These are phyloP conservation scores for Sporothrix mexicana DNA, from an alignment of 2,329 filamentous ascomycete species.

Conservation along the genomic window DNA sequence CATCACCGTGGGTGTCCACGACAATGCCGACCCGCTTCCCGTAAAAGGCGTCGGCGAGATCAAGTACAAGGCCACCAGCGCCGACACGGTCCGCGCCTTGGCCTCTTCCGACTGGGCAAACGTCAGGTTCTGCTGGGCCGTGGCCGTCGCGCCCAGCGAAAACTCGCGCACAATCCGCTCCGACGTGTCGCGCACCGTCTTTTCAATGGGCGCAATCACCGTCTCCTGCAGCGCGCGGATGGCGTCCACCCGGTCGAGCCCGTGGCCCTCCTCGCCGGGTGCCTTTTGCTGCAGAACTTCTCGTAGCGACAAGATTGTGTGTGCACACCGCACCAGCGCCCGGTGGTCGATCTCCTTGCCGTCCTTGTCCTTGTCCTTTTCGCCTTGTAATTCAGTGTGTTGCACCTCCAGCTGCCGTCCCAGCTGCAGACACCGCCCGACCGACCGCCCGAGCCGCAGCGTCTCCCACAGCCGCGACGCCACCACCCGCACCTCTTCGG, in stretches of 20 bases:
- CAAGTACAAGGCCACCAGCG: constrained; percentile 77
- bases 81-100: constrained; percentile 75
- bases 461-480: constrained; percentile 82
- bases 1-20: constrained; percentile 71
- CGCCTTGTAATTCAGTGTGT: constrained; percentile 63
- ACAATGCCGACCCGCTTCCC: neutral
- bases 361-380: neutral
- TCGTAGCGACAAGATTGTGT: constrained; percentile 76
- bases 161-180: constrained; percentile 86
- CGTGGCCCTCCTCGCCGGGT: constrained; percentile 75
- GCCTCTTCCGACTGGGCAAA: constrained; percentile 74
- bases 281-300: constrained; percentile 72
- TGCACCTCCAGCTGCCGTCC: constrained; percentile 89
- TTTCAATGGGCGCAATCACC: constrained; percentile 74
- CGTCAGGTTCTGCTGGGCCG: constrained; percentile 48
- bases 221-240: constrained; percentile 71
- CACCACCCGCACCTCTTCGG: constrained; percentile 79
- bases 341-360: constrained; percentile 61
- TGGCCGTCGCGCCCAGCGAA: constrained; percentile 64
- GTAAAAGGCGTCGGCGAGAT: constrained; percentile 72
- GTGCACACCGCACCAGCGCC: constrained; percentile 79
- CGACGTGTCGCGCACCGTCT: constrained; percentile 71
- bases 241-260: constrained; percentile 74
- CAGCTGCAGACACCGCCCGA: constrained; percentile 78
- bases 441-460: constrained; percentile 74